These are phyloP conservation scores for Allium sativum DNA, from an alignment of 106 monocot species.

Conservation along the genomic window DNA sequence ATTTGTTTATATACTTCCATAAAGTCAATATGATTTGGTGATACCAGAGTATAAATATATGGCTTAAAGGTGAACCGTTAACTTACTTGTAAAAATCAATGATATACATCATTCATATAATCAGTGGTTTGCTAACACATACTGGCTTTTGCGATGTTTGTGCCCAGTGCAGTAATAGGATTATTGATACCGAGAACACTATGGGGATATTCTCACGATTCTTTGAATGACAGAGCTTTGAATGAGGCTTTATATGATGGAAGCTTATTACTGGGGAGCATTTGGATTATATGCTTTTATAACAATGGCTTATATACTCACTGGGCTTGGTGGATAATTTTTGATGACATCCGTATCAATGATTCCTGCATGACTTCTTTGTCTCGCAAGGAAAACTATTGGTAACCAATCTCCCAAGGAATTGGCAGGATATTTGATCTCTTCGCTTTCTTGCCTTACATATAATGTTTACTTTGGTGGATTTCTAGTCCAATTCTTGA, in stretches of 20 bases:
- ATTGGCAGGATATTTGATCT: conserved; percentile 59
- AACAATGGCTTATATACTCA: too few species aligned
- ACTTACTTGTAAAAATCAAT: too few species aligned
- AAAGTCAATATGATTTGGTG: too few species aligned
- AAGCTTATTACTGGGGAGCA: conserved; percentile 82
- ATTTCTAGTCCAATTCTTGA: conserved; percentile 76
- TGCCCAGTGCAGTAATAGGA: conserved; percentile 75
- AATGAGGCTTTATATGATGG: conserved; percentile 50
- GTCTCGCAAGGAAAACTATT: conserved; percentile 24
- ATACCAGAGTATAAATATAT: too few species aligned
- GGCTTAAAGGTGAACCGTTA: too few species aligned
- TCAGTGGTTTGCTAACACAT: conserved; percentile 97
- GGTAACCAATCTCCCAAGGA: conserved; percentile 61
- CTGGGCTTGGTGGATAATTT: too few species aligned
- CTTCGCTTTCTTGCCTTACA: conserved; percentile 45
- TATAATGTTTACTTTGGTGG: conserved; percentile 82
- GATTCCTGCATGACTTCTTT: too few species aligned
- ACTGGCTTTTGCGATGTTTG: conserved; percentile 89
- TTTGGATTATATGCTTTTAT: conserved; percentile 71
- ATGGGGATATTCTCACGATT: conserved; percentile 47
- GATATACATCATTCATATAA: too few species aligned
- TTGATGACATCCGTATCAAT: too few species aligned
- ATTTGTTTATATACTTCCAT: too few species aligned
- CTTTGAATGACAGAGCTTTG: conserved; percentile 11
- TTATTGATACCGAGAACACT: conserved; percentile 63